Evolutionary conservation across 2,329 filamentous ascomycete species (phyloP), one percentile per base, ranked within the genome.

Genomic region (Fusarium ambrosium): DNA sequence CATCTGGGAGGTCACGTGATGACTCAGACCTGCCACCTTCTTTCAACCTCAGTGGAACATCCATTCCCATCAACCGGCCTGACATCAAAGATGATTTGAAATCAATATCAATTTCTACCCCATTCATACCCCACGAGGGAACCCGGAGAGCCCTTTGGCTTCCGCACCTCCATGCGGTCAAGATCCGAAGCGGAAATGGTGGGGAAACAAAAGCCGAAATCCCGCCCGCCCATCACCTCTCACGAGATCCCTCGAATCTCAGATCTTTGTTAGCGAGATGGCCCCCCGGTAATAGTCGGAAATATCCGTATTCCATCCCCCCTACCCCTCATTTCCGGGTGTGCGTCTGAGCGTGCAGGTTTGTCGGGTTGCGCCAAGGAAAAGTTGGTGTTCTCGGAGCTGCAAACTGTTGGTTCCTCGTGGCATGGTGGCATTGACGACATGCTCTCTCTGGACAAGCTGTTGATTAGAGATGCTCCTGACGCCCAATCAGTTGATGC

Each of bases 191-290:
- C 27, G 34, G 51, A 58, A 58, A 36, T 59, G 37, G 62, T 45
- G 62, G 51, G 51, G 62, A 43, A 58, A 43, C 34, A 16, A 16
- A 51, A 51, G 22, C 45, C 45, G 22, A 51, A 16, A 27, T 14
- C 22, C 24, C 6, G 3, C n/a, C 24, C 34, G 9, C 9, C 62
- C 62, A 45, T 64, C 51, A 59, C 34, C 62, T 64, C 36, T 59
- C 51, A 58, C 37, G 51, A 58, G 62, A 64, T 64, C 48, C 48
- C 45, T 45, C 22, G 27, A 62, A 74, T 75, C 62, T 75, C 56
- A 60, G 72, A 75, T 73, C 72, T 68, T 16, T 20, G n/a, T 39
- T 58, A 64, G 69, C 51, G 34, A 70, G 69, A 73, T 73, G 53
- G 24, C 43, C 13, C 6, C 24, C 62, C 66, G 73, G 73, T 22